Percentiles rank a stretch among this genome's conserved stretches.
Evolutionary conservation across 106 monocot species (phyloP).

Genomic region (Dactylorhiza incarnata): DNA sequence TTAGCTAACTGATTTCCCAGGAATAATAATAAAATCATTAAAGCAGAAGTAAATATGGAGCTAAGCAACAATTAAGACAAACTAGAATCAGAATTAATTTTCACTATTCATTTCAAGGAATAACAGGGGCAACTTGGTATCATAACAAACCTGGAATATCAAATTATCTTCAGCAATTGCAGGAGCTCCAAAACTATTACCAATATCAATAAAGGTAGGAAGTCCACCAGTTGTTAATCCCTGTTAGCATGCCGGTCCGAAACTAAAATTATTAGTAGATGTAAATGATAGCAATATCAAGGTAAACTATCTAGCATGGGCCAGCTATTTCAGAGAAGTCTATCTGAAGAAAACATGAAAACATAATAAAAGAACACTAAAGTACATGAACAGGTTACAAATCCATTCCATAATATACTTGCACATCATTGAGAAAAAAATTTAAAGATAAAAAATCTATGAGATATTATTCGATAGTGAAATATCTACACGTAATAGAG

Average conservation of each 20-base stretch:
- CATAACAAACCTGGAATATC: conserved; percentile 68
- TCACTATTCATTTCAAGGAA: conserved; percentile 4
- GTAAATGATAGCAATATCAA: neutral
- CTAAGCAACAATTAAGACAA: neutral
- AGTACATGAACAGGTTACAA: neutral
- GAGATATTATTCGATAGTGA: no score
- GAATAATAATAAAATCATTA: neutral
- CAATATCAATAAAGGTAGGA: conserved; percentile 97
- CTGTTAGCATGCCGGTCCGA: conserved; percentile 14
- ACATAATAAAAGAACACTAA: neutral
- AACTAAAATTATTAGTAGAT: neutral
- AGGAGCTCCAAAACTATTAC: conserved; percentile 98
- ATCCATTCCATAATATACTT: neutral
- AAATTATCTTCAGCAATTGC: conserved; percentile 93
- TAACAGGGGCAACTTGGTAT: neutral
- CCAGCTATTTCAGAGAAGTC: neutral
- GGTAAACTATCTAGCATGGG: neutral
- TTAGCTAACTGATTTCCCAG: conserved; percentile 40
- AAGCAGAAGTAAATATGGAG: conserved; percentile 1
- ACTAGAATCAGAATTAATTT: neutral
- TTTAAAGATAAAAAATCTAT: no score
- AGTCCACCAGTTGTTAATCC: conserved; percentile 94
- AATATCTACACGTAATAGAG: no score
- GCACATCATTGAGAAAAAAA: neutral
- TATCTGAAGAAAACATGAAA: neutral